A percentile compares a stretch with the other conserved stretches of the same genome.
phyloP scores from a whole-genome alignment of 371 early-diverging fungal species.

The Smittium culicis region DNA sequence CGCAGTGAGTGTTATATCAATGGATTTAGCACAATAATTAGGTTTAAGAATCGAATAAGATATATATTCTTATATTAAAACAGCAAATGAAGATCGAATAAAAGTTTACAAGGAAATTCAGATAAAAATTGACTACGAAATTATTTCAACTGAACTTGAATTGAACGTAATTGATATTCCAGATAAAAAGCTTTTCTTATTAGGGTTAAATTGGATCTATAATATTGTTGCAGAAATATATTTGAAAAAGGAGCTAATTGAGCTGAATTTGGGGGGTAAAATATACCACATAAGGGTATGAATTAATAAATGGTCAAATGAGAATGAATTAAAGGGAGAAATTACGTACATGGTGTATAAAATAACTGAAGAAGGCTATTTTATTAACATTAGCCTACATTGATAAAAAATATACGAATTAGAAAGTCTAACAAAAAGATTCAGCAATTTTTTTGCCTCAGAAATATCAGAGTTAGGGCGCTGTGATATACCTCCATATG shows the following conservation, averaged over 20 bases:
- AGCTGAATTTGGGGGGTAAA: not conserved
- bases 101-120: not conserved
- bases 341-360: not conserved
- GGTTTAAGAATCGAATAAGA: not conserved
- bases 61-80: not conserved
- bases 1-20: not conserved
- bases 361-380: not conserved
- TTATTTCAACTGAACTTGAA: not conserved
- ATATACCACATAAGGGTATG: not conserved
- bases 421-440: not conserved
- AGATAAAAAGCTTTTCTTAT: not conserved
- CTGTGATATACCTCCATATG: not conserved
- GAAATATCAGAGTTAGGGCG: not conserved
- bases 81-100: not conserved
- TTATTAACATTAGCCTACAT: not conserved
- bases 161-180: not conserved
- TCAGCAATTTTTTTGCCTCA: not conserved
- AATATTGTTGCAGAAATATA: not conserved
- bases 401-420: not conserved
- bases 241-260: not conserved
- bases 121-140: not conserved
- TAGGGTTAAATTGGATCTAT: not conserved
- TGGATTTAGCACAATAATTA: not conserved
- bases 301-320: not conserved
- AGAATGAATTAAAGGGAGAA: not conserved